Conservation (phyloP, 305 asterid genomes). For the Stenogyne calaminthoides region DNA sequence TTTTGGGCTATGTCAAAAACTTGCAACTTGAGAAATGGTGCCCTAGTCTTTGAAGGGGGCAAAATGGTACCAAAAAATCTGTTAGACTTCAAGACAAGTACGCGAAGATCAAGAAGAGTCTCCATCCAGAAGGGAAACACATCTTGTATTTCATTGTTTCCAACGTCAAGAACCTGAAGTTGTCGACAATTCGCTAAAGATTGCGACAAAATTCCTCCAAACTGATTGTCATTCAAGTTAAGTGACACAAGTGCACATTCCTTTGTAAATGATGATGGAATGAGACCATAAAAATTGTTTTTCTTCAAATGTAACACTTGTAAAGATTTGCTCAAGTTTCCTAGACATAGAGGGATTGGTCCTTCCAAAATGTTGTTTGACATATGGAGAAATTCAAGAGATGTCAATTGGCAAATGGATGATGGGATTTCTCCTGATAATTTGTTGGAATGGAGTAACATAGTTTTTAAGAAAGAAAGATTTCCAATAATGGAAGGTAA, state of each 20-base stretch:
- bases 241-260: not conserved
- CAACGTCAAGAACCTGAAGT: not conserved
- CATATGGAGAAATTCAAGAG: not conserved
- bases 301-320: not conserved
- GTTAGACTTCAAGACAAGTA: not conserved
- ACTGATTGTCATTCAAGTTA: not conserved
- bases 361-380: not conserved
- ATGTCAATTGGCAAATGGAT: not conserved
- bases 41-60: not conserved
- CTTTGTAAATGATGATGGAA: not conserved
- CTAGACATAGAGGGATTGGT: not conserved
- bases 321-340: not conserved
- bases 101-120: not conserved
- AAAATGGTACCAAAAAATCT: not conserved
- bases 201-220: not conserved
- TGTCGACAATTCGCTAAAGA: not conserved
- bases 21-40: constrained; percentile 1
- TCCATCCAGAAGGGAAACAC: not conserved
- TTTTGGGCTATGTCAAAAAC: constrained; percentile 2
- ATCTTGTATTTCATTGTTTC: not conserved
- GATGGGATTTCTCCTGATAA: not conserved
- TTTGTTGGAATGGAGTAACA: not conserved
- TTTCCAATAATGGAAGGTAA: not conserved
- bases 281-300: not conserved
- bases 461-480: not conserved